Evolutionary conservation across 768 basidiomycete species (phyloP).

Genomic region (Strobilomyces confusus): DNA sequence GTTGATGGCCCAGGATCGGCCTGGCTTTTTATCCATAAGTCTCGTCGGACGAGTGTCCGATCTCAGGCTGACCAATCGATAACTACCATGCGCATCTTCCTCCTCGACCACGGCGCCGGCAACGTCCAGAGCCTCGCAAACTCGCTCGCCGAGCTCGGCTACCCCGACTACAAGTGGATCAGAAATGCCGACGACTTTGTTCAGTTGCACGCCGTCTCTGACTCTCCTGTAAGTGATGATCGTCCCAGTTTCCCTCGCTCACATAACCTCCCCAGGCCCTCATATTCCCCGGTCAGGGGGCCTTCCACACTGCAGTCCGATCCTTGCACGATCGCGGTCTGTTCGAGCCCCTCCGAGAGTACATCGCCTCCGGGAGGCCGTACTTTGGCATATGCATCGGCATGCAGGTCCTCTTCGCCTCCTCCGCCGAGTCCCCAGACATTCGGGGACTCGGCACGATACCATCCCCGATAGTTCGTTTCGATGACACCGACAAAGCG

Average conservation of each 20-base stretch:
- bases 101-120: constrained; percentile 96
- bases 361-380: constrained; percentile 83
- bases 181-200: constrained; percentile 74
- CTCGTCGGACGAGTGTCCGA: not conserved
- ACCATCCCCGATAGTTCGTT: constrained; percentile 73
- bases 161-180: constrained; percentile 83
- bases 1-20: constrained; percentile 3
- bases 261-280: constrained; percentile 58
- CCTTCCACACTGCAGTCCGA: constrained; percentile 83
- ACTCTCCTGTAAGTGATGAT: constrained; percentile 60
- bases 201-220: constrained; percentile 31
- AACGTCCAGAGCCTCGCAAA: constrained; percentile 94
- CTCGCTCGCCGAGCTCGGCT: constrained; percentile 78
- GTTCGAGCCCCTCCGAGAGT: constrained; percentile 73
- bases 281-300: constrained; percentile 95
- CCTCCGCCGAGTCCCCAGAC: constrained; percentile 73
- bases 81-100: constrained; percentile 57
- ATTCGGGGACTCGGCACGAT: constrained; percentile 78
- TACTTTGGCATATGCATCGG: constrained; percentile 99
- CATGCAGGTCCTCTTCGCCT: constrained; percentile 91
- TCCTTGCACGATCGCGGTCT: constrained; percentile 71
- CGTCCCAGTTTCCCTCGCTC: constrained; percentile 3
- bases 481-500: constrained; percentile 68
- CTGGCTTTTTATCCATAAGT: not conserved
- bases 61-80: not conserved